Evolutionary conservation across 139 green algal genomes (phyloP).

Genomic region (Haematococcus lacustris): DNA sequence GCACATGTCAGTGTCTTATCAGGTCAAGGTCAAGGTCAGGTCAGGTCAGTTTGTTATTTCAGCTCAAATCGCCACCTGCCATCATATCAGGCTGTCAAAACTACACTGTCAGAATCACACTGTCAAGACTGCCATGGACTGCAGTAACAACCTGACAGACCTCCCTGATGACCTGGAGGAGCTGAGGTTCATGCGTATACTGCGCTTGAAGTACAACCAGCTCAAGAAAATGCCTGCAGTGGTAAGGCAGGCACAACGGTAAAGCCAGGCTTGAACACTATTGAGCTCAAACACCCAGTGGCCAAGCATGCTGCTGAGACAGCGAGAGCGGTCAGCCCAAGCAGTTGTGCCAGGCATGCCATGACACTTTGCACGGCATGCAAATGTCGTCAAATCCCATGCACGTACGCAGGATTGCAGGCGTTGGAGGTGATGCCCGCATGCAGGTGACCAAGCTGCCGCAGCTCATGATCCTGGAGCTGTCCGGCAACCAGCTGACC

Average conservation of each 20-base stretch:
- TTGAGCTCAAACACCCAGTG: background rate
- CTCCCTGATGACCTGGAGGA: conserved; percentile 66
- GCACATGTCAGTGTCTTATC: too few relatives aligned
- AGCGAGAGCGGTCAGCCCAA: too few relatives aligned
- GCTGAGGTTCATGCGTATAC: conserved; percentile 50
- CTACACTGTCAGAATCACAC: too few relatives aligned
- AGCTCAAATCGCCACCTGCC: too few relatives aligned
- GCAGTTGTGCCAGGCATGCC: background rate
- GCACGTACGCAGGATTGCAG: too few relatives aligned
- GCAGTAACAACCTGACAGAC: conserved; percentile 66
- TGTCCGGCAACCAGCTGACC: conserved; percentile 71
- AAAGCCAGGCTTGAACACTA: background rate
- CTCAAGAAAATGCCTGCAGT: conserved; percentile 49
- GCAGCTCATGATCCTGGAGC: conserved; percentile 55
- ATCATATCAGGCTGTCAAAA: too few relatives aligned
- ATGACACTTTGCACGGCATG: background rate
- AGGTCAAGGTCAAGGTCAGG: too few relatives aligned
- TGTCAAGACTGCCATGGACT: background rate
- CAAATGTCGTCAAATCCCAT: too few relatives aligned
- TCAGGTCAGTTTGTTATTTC: too few relatives aligned
- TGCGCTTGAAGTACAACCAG: conserved; percentile 83
- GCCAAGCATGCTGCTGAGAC: too few relatives aligned
- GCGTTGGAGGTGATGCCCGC: too few relatives aligned
- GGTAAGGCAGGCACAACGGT: conserved; percentile 6
- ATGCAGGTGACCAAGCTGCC: conserved; percentile 26